phyloP scores from a whole-genome alignment of 805 yeast genomes.

The Yamadazyma kitorensis region DNA sequence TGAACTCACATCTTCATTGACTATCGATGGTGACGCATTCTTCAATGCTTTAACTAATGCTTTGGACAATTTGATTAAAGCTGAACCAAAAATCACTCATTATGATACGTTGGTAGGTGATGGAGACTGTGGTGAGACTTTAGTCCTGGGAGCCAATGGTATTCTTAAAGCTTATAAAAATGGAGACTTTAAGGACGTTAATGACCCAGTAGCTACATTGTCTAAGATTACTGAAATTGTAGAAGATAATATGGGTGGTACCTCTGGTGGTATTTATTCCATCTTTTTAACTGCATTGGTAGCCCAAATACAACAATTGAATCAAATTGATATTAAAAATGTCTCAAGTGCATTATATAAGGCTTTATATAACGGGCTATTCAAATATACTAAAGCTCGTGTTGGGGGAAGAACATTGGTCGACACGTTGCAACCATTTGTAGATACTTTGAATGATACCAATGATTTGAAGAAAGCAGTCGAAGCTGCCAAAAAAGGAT shows the following conservation, averaged over 20 bases:
- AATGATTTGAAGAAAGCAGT: conserved; percentile 59
- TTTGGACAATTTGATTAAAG: conserved; percentile 25
- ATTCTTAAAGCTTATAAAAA: conserved; percentile 52
- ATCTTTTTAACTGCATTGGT: conserved; percentile 80
- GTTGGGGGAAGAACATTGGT: conserved; percentile 85
- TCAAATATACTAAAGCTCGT: conserved; percentile 85
- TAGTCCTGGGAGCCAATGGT: conserved; percentile 78
- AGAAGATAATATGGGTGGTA: conserved; percentile 95
- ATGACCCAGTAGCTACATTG: conserved; percentile 56
- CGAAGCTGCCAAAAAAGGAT: conserved; percentile 69
- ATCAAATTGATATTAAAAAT: conserved; percentile 31
- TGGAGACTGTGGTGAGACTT: conserved; percentile 95
- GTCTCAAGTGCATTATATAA: conserved; percentile 49
- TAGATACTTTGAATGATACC: conserved; percentile 52
- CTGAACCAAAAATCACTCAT: conserved; percentile 78
- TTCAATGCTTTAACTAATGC: conserved; percentile 48
- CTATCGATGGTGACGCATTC: conserved; percentile 43
- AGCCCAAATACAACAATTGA: conserved; percentile 35
- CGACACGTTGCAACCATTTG: conserved; percentile 87
- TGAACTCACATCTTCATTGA: conserved; percentile 25
- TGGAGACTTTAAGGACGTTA: conserved; percentile 21
- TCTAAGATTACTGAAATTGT: conserved; percentile 78
- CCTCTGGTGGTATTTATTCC: conserved; percentile 91
- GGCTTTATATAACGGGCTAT: conserved; percentile 68
- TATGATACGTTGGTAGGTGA: conserved; percentile 92